A percentile compares a stretch with the other conserved stretches of the same genome.
Conservation (phyloP, 345 rosid species). For the Populus alba region DNA sequence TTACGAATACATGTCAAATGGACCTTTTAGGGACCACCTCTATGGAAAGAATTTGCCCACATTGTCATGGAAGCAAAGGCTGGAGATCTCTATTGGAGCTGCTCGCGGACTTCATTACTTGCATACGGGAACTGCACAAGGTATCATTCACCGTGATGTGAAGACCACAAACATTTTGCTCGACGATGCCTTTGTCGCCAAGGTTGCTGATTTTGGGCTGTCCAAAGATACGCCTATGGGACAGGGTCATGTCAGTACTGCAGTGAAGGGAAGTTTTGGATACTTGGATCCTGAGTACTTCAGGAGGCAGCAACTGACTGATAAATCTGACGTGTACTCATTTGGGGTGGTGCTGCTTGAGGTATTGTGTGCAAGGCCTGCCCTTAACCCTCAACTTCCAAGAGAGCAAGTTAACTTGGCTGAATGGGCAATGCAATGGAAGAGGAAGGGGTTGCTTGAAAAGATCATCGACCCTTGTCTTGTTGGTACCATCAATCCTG, state of each 20-base stretch:
- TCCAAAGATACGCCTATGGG: slow-evolving; percentile 74
- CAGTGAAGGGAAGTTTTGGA: slow-evolving; percentile 59
- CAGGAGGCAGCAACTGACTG: slow-evolving; percentile 59
- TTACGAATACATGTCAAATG: slow-evolving; percentile 78
- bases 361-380: slow-evolving; percentile 65
- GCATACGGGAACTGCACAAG: slow-evolving; percentile 89
- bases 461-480: slow-evolving; percentile 51
- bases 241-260: slow-evolving; percentile 66
- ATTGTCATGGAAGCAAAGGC: slow-evolving; percentile 69
- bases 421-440: slow-evolving; percentile 70
- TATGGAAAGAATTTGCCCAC: slow-evolving; percentile 67
- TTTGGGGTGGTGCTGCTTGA: slow-evolving; percentile 68
- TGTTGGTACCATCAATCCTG: slow-evolving; percentile 48
- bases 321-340: slow-evolving; percentile 67
- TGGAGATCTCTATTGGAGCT: slow-evolving; percentile 73
- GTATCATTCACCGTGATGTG: slow-evolving; percentile 83
- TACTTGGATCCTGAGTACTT: slow-evolving; percentile 68
- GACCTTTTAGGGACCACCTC: slow-evolving; percentile 71
- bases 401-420: slow-evolving; percentile 71
- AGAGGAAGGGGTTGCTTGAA: slow-evolving; percentile 41
- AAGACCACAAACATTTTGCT: slow-evolving; percentile 79
- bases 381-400: slow-evolving; percentile 53
- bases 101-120: slow-evolving; percentile 82
- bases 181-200: slow-evolving; percentile 72
- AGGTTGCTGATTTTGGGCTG: slow-evolving; percentile 77